Evolutionary conservation across 2,329 filamentous ascomycete genomes (phyloP), one percentile per base, ranked within the genome.

Genomic region (Aspergillus fumigatus): DNA sequence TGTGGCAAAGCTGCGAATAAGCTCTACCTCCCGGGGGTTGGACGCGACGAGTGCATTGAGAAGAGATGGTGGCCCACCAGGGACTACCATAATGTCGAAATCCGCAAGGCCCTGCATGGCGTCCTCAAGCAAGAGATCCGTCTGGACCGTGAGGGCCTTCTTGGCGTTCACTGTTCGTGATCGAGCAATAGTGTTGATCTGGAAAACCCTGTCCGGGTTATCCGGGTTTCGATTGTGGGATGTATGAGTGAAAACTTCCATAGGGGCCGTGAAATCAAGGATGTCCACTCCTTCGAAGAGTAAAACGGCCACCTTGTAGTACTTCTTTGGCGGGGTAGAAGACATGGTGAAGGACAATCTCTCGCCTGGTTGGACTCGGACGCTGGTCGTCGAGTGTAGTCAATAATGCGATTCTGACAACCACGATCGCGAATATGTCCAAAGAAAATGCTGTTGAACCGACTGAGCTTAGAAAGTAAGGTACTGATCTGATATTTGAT

Each of bases 61-160:
- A 3, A 64, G 56, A 0, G 67, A 61, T 1, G 67, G 64, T 3
- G 62, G 54, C 1, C 69, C 71, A 11, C 75, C 75, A 0, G 75
- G 75, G 8, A 77, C 66, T 14, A 78, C 57, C 3, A 78, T 62
- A 21, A 77, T 70, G 52, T 77, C 72, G 59, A 70, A 77, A 4
- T 65, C 60, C 3, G 61, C 56, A 21, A 77, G 62, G 1, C 58
- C 49, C 7, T 60, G 49, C 11, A 65, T 53, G 7, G 73, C 63
- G 0, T 70, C 64, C 10, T 65, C 54, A 14, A 77, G 62, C 2
- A 64, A 65, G 7, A 62, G 61, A 38, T 73, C 72, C 5, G 68
- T 69, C 0, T 68, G 52, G 47, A 75, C 67, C 3, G 64, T 67
- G 8, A 75, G 58, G 0, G 66, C 60, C n/a, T 57, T 56, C 0